Evolutionary conservation across 192 early-diverging fungal species (phyloP).

Genomic region (Phlyctochytrium bullatum): DNA sequence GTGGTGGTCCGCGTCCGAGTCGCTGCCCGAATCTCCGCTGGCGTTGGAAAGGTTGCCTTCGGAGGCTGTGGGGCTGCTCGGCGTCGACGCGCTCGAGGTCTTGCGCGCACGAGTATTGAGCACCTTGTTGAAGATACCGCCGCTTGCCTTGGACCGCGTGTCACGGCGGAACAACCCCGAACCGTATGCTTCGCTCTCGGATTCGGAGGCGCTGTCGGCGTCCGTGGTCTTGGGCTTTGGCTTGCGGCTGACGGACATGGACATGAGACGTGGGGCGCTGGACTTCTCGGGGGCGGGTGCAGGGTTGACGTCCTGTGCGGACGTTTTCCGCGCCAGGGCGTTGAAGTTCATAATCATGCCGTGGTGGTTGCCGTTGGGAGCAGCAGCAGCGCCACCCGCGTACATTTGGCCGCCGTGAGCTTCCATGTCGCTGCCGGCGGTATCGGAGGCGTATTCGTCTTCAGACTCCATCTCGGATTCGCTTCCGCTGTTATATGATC

Average conservation of each 20-base stretch:
- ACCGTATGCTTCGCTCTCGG: neutral
- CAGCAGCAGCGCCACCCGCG: neutral
- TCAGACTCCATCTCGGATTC: slow-evolving; percentile 30
- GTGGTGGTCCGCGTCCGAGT: slow-evolving; percentile 3
- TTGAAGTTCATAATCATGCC: neutral
- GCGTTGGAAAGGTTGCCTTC: slow-evolving; percentile 6
- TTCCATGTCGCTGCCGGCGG: slow-evolving; percentile 16
- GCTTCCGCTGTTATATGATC: slow-evolving; percentile 31
- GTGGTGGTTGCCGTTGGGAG: neutral
- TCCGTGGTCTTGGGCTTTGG: neutral
- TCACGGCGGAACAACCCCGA: neutral
- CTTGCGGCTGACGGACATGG: neutral
- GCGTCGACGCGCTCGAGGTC: neutral
- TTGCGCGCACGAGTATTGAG: neutral
- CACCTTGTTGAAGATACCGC: neutral
- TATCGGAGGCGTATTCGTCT: slow-evolving; percentile 7
- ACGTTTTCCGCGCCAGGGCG: neutral
- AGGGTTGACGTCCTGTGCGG: neutral
- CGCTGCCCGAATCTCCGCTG: slow-evolving; percentile 13
- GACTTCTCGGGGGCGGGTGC: neutral
- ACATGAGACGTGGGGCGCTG: neutral
- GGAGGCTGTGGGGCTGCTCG: neutral
- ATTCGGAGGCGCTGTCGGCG: slow-evolving; percentile 1
- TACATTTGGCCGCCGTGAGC: neutral
- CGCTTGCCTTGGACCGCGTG: neutral